Evolutionary conservation across 495 filamentous ascomycete species (phyloP).

Genomic region (Penicillium riverlandense): DNA sequence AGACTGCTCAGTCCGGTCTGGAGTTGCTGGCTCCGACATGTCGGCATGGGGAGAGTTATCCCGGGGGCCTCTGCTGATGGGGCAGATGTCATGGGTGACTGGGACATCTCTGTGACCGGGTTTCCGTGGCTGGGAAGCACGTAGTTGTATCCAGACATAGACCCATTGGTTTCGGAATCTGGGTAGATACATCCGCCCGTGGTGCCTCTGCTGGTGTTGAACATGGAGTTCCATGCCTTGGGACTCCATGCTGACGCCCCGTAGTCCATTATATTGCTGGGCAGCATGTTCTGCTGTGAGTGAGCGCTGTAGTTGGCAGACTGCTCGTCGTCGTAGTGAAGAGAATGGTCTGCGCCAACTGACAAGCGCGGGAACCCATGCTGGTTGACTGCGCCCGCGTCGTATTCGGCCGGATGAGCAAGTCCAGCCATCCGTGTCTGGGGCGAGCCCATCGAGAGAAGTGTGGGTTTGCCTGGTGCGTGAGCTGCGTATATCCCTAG

Average conservation of each 20-base stretch:
- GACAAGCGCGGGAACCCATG: constrained; percentile 12
- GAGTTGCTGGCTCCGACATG: constrained; percentile 13
- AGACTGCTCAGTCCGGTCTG: constrained; percentile 6
- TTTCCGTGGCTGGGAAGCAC: constrained; percentile 19
- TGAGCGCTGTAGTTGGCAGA: constrained; percentile 17
- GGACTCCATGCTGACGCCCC: constrained; percentile 16
- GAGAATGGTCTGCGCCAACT: constrained; percentile 12
- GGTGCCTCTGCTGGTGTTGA: constrained; percentile 9
- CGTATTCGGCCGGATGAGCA: constrained; percentile 19
- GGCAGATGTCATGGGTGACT: constrained; percentile 12
- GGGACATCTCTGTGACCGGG: constrained; percentile 13
- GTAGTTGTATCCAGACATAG: constrained; percentile 21
- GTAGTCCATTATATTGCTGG: constrained; percentile 23
- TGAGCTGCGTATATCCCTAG: constrained; percentile 14
- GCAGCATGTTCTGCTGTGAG: constrained; percentile 22
- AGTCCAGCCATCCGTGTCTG: constrained; percentile 10
- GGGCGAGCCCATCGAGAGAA: constrained; percentile 11
- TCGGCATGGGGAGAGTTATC: constrained; percentile 30
- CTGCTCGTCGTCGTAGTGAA: constrained; percentile 28
- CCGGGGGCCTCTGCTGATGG: constrained; percentile 20
- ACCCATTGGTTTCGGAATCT: constrained; percentile 14
- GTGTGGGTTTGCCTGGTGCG: constrained; percentile 7
- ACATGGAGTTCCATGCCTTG: constrained; percentile 17
- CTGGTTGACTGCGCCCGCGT: constrained; percentile 12
- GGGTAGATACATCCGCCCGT: constrained; percentile 19